Evolutionary conservation across 1,139 yeast genomes (phyloP).

Genomic region (Arxiozyma bovina): DNA sequence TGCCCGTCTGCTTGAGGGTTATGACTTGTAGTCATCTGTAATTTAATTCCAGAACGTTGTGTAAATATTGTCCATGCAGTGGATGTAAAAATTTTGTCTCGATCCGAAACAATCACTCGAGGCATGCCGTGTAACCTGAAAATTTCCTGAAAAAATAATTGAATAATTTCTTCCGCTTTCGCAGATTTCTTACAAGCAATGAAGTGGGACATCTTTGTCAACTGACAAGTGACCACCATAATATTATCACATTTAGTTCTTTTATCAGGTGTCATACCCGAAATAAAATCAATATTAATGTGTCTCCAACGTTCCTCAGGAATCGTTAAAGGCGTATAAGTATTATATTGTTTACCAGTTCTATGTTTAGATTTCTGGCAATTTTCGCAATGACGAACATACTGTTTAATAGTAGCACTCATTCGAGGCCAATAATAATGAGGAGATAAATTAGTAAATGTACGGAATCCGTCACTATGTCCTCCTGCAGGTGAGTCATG

Average conservation of each 20-base stretch:
- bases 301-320: constrained; percentile 1
- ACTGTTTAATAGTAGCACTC: neutral
- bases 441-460: neutral
- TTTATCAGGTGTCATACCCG: neutral
- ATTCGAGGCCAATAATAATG: constrained; percentile 1
- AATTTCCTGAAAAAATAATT: neutral
- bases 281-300: constrained; percentile 2
- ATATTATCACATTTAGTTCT: neutral
- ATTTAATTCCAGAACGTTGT: neutral
- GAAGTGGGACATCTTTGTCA: constrained; percentile 1
- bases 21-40: neutral
- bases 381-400: neutral
- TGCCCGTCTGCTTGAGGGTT: constrained; percentile 2
- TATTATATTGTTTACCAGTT: neutral
- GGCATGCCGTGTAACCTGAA: constrained; percentile 1
- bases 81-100: neutral
- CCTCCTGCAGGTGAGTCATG: neutral
- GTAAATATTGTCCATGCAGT: neutral
- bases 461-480: neutral
- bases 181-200: neutral
- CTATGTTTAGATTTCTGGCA: constrained; percentile 2
- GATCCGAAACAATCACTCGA: neutral
- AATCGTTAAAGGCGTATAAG: neutral
- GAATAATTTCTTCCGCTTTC: neutral
- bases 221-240: neutral